Percentiles rank a stretch among this genome's conserved stretches.
Evolutionary conservation across 371 early-diverging fungal genomes (phyloP).

Genomic region (Umbelopsis sp.): DNA sequence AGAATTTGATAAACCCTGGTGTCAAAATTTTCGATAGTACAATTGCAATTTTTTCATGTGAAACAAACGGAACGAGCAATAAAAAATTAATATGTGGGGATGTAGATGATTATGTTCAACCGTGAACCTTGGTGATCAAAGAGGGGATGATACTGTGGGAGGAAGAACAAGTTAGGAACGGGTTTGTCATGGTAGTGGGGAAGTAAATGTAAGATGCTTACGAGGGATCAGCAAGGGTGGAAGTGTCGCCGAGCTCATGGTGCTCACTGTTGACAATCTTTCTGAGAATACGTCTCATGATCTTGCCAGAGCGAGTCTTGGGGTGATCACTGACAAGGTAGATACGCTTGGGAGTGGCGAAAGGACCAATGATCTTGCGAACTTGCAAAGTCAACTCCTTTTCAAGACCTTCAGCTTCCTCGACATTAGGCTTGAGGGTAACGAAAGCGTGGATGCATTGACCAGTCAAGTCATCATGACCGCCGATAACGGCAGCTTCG

Average conservation of each 20-base stretch:
- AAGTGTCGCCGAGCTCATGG: constrained; percentile 86
- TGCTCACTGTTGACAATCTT: constrained; percentile 89
- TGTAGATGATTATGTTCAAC: not conserved
- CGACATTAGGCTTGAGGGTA: constrained; percentile 62
- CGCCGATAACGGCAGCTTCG: constrained; percentile 95
- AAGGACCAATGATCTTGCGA: constrained; percentile 90
- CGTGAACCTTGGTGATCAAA: constrained; percentile 23
- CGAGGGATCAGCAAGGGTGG: constrained; percentile 84
- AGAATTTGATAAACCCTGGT: not conserved
- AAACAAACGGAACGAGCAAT: not conserved
- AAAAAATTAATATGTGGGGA: not conserved
- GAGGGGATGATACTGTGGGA: constrained; percentile 10
- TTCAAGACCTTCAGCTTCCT: constrained; percentile 45
- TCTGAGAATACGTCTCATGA: constrained; percentile 93
- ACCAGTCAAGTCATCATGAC: constrained; percentile 93
- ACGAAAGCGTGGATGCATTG: constrained; percentile 79
- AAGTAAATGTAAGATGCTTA: too few species aligned
- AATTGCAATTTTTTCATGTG: not conserved
- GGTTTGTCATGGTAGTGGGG: too few species aligned
- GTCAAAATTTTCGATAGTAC: not conserved
- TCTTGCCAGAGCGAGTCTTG: constrained; percentile 98
- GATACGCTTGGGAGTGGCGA: constrained; percentile 90
- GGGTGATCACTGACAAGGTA: constrained; percentile 89
- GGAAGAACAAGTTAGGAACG: too few species aligned
- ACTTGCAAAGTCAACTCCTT: constrained; percentile 79